phyloP scores from a whole-genome alignment of 176 grass and related monocot genomes.

The Poa annua region DNA sequence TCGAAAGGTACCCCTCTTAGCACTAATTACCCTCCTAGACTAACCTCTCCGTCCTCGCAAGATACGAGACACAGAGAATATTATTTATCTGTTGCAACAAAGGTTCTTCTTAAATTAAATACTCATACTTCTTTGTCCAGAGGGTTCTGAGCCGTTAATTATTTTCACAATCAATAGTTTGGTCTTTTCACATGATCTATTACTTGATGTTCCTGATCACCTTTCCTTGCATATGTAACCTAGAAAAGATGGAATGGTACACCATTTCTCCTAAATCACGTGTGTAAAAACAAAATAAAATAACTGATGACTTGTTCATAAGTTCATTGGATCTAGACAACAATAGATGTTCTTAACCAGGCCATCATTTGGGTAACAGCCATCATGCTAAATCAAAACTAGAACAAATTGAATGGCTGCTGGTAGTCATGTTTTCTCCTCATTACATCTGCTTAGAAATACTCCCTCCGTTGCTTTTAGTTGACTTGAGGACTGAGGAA shows the following conservation, averaged over 20 bases:
- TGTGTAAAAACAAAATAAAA: not conserved
- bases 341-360: conserved; percentile 3
- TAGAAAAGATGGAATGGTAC: conserved; percentile 32
- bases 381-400: conserved; percentile 10
- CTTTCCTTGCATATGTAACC: conserved; percentile 17
- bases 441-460: conserved; percentile 29
- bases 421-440: conserved; percentile 15
- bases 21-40: too few species aligned
- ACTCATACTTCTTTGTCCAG: conserved; percentile 12
- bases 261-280: not conserved
- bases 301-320: not conserved
- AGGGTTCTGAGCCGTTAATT: conserved; percentile 16
- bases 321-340: conserved; percentile 23
- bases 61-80: not conserved
- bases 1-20: too few species aligned
- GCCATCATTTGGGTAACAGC: not conserved
- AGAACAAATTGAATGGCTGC: conserved; percentile 2
- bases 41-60: too few species aligned
- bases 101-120: not conserved
- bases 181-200: conserved; percentile 1
- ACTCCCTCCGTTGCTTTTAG: too few species aligned
- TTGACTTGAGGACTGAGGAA: too few species aligned
- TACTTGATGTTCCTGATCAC: conserved; percentile 7
- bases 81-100: not conserved
- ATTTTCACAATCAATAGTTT: conserved; percentile 17